Evolutionary conservation across 257 asterid genomes (phyloP).

Genomic region (Jacaranda copaia): DNA sequence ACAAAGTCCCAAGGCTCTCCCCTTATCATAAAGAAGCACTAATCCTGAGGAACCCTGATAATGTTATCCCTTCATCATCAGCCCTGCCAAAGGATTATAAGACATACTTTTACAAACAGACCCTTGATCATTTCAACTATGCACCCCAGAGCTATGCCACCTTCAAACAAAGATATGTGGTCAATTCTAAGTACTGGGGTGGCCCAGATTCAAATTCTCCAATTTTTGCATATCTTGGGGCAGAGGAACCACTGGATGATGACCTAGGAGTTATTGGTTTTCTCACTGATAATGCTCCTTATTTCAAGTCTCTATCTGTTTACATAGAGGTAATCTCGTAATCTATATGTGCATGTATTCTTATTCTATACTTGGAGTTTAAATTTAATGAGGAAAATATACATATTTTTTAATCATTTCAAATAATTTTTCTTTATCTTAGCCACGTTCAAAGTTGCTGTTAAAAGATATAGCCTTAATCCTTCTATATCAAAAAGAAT

Average conservation of each 20-base stretch:
- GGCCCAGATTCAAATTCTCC: constrained; percentile 58
- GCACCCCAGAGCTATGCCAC: constrained; percentile 62
- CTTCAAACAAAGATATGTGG: constrained; percentile 62
- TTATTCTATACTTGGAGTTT: too few species aligned
- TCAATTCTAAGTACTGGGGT: constrained; percentile 61
- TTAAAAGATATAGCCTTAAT: too few species aligned
- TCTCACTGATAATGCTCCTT: constrained; percentile 65
- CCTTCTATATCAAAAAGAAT: too few species aligned
- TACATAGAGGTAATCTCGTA: constrained; percentile 65
- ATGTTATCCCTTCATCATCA: not conserved
- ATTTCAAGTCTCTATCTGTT: constrained; percentile 66
- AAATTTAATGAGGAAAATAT: too few species aligned
- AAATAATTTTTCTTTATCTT: too few species aligned
- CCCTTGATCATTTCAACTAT: constrained; percentile 83
- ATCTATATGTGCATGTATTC: too few species aligned
- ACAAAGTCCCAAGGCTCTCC: constrained; percentile 43
- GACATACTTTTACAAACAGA: constrained; percentile 62
- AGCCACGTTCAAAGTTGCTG: too few species aligned
- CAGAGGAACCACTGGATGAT: constrained; percentile 56
- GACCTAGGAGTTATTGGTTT: constrained; percentile 47
- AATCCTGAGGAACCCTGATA: constrained; percentile 12
- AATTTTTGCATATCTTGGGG: constrained; percentile 75
- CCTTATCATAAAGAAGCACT: constrained; percentile 5
- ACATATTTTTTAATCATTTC: too few species aligned
- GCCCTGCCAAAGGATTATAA: constrained; percentile 37